Conservation (phyloP, 352 stramenopile species). For the Phytopythium boreale region DNA sequence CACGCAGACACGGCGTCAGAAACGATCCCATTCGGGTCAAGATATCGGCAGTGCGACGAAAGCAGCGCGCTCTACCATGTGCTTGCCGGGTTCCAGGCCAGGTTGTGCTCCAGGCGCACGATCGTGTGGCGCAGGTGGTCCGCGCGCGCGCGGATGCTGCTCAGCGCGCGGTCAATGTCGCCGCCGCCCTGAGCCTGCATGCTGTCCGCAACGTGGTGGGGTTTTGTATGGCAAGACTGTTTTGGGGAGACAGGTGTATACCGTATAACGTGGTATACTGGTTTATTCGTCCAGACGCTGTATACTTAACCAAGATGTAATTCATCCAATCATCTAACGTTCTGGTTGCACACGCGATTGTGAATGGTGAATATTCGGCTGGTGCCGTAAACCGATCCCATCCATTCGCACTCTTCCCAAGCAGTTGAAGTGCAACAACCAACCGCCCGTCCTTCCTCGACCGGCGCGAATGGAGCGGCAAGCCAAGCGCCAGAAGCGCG, state of each 20-base stretch:
- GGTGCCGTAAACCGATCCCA: not conserved
- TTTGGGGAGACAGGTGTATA: too few relatives aligned
- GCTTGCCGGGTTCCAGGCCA: constrained; percentile 77
- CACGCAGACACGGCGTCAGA: not conserved
- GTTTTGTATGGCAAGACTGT: not conserved
- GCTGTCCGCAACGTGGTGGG: not conserved
- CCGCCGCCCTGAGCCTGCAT: constrained; percentile 41
- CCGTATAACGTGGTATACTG: too few relatives aligned
- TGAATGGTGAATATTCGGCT: too few relatives aligned
- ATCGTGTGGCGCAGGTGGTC: constrained; percentile 82
- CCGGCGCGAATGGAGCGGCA: constrained; percentile 2
- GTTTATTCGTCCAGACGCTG: too few relatives aligned
- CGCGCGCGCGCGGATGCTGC: constrained; percentile 74
- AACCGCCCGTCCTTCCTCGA: not conserved
- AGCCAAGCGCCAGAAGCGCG: constrained; percentile 7
- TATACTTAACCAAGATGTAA: too few relatives aligned
- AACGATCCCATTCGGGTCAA: not conserved
- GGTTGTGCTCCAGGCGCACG: constrained; percentile 66
- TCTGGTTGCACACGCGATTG: too few relatives aligned
- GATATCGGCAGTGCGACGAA: not conserved
- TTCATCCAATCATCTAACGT: too few relatives aligned
- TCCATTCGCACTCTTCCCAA: not conserved
- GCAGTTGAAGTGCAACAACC: not conserved
- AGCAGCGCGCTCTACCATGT: constrained; percentile 44
- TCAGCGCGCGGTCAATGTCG: constrained; percentile 75